Base-by-base conservation (phyloP, 345 rosid genomes). In the Aegle marmelos region DNA sequence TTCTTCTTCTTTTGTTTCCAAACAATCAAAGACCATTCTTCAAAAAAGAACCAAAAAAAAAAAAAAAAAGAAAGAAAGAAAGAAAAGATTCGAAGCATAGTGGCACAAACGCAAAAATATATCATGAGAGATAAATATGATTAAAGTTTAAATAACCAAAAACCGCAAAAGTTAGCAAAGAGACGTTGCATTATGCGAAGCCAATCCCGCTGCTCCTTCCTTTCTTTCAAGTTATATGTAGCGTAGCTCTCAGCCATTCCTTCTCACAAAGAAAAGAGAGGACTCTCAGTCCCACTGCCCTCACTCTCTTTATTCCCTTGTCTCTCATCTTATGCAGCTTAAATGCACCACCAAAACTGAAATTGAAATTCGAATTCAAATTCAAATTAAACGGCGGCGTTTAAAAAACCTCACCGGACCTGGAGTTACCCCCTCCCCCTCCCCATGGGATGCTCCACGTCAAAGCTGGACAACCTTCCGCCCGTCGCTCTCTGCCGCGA, bases 401-500 rank as follows among this genome's bases (percentile, higher is more conserved):
- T 45, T 37, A 31, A n/a, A 67, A 37, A 67, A n/a, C 53, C 39
- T 9, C 6, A 13, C 65, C 17, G 65, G 6, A 27, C 4, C 65
- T 25, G 65, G 17, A 60, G 65, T 28, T 27, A 27, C 17, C 50
- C 50, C 17, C 3, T 41, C 48, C 14, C 48, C 45, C 9, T 14
- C 31, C 28, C 39, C 76, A 89, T 88, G 89, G 89, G 91, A 68
- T 89, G 93, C 83, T 74, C 83, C 82, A 79, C 83, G 83, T 86
- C 95, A 0, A 90, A 85, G 62, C 80, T 90, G 76, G 88, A 91
- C 84, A 64, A 77, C 71, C 85, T 90, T 2, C 95, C 92, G 1
- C 90, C 89, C 64, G 88, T 91, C 10, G 27, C 88, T 75, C 82
- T 90, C 2, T 91, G 93, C 76, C 92, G 91, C 10, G 83, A 87